Base-by-base conservation (phyloP, 371 early-diverging fungal genomes). In the Mucor indicus region DNA sequence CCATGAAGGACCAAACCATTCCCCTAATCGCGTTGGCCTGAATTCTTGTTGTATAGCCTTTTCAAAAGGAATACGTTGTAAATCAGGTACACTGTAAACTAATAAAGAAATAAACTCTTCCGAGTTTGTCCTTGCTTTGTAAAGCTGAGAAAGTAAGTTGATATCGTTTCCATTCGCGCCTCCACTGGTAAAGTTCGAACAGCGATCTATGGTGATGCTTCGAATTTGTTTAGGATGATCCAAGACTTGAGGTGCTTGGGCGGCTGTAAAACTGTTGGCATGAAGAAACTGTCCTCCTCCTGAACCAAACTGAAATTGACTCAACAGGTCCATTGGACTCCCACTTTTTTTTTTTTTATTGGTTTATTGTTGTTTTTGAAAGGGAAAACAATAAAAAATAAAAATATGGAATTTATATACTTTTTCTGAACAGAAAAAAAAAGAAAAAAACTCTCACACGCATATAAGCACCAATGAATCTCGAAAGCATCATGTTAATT, bases 1-100 rank as follows among this genome's bases (percentile, higher is more conserved):
- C 92, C 91, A 92, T 44, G 86, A 91, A 19, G 93, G 95, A 20
- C 93, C 93, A 67, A 92, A 90, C 62, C 47, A 60, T 35, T 86
- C 85, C 6, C 93, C 93, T 1, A 84, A 64, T 0, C 78, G 57
- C 11, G 85, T 80, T 5, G 86, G 76, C 45, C 68, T 51, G 53
- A 79, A 97, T 32, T 77, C 56, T 33, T 84, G 85, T 48, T 80
- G 79, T 16, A 87, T 60, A 1, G 98, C 96, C 42, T 95, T 85
- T 11, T 80, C 76, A 62, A 97, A 96, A 0, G 92, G 54, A 21
- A 95, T 90, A 15, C 95, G 71, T 55, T 85, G 75, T 8, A 87
- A 67, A 31, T 84, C 85, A 11, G 91, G 90, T 12, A 93, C 94
- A 13, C 89, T 81, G 67, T 84, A 91, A 10, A 85, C 84, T 13